Evolutionary conservation across 345 rosid species (phyloP), one percentile per base, ranked within the genome.

Genomic region (Eucalyptus regnans): DNA sequence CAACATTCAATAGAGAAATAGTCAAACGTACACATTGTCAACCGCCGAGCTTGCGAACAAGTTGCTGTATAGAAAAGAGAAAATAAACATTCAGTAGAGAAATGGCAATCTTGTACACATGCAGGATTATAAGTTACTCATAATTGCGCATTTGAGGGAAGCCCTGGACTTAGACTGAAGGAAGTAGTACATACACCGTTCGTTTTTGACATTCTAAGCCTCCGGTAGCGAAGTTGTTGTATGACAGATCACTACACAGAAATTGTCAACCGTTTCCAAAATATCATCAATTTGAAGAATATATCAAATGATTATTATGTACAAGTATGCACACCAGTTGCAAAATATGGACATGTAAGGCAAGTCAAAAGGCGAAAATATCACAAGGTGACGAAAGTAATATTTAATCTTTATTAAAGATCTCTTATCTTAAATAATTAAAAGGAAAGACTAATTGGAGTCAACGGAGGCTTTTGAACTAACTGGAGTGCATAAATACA

Each of bases 171-270:
- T 49, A 49, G 50, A 49, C 2, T 12, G 50, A 49, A 49, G 50
- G 50, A 4, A 20, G 27, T 54, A 51, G 20, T 51, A 51, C 56
- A 51, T 51, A 51, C 56, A 7, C 8, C 17, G 1, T 0, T 54
- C 90, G 50, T 4, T 52, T 44, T 49, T 89, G 91, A 89, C 94
- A 93, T 7, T 3, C 79, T 8, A 91, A 48, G 89, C 12, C 49
- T 81, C 12, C 86, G 12, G 14, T 22, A 7, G 51, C 56, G 88
- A 93, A 91, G 58, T 64, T 90, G 90, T 91, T 93, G 46, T 91
- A 94, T 12, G 94, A 92, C 62, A 92, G 88, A 51, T 92, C 94
- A 76, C 95, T 94, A 90, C 89, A 76, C 14, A 66, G 50, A 6
- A 50, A 64, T 41, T 48, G n/a, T 8, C 12, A 11, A 5, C 27